These are phyloP conservation scores for Mucor racemosus DNA, from an alignment of 371 early-diverging fungal species.

Conservation along the genomic window DNA sequence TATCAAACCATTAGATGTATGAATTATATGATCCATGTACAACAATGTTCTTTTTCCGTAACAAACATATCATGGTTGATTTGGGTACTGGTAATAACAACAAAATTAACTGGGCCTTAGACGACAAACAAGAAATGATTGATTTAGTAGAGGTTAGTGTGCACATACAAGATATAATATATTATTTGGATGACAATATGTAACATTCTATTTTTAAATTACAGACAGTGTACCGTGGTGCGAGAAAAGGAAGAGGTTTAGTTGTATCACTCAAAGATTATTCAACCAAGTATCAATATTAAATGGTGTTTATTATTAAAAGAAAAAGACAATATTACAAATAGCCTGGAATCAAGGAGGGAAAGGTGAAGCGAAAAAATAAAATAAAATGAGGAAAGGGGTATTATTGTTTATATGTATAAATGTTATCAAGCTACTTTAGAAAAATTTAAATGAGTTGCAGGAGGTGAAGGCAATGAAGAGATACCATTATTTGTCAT, in stretches of 20 bases:
- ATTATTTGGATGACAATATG: background rate
- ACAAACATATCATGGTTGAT: slow-evolving; percentile 98
- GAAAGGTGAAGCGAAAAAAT: background rate
- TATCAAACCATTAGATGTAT: slow-evolving; percentile 75
- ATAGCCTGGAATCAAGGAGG: background rate
- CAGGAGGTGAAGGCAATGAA: slow-evolving; percentile 13
- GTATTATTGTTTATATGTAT: background rate
- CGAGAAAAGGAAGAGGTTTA: slow-evolving; percentile 92
- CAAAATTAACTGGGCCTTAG: slow-evolving; percentile 97
- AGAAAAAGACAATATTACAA: slow-evolving; percentile 5
- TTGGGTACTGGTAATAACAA: slow-evolving; percentile 99
- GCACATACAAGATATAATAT: background rate
- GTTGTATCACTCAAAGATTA: slow-evolving; percentile 96
- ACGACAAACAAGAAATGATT: slow-evolving; percentile 87
- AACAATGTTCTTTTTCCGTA: slow-evolving; percentile 91
- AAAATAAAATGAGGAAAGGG: background rate
- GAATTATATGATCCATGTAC: slow-evolving; percentile 98
- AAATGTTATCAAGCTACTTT: background rate
- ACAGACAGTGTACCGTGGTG: slow-evolving; percentile 89
- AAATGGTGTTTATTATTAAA: slow-evolving; percentile 15
- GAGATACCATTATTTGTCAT: background rate
- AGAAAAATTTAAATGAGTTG: slow-evolving; percentile 8
- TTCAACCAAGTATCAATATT: slow-evolving; percentile 96
- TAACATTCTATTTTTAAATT: slow-evolving; percentile 7
- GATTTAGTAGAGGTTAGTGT: slow-evolving; percentile 77